Conservation (phyloP, 495 filamentous ascomycete species). For the Lophiostoma macrostomum region DNA sequence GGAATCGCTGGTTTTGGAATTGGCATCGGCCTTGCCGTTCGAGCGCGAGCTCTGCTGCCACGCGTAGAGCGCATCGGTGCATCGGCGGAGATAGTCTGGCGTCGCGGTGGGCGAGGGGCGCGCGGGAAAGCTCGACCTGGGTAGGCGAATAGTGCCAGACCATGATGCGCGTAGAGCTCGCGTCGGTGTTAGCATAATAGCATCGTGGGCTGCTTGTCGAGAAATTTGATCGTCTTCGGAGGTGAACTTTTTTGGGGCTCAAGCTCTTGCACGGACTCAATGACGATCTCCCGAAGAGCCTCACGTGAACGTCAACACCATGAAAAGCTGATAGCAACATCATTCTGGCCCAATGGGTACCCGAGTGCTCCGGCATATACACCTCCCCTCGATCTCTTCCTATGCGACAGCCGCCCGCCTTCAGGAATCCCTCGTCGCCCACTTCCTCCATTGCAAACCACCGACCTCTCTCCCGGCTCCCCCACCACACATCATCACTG, state of each 20-base stretch:
- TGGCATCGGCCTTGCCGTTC: slow-evolving; percentile 11
- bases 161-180: slow-evolving; percentile 36
- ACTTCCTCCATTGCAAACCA: slow-evolving; percentile 48
- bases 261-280: too few species aligned
- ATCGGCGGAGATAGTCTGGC: slow-evolving; percentile 62
- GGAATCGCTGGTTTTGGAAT: too few species aligned
- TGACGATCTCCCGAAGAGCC: too few species aligned
- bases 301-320: background rate
- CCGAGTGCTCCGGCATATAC: slow-evolving; percentile 71
- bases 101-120: slow-evolving; percentile 47
- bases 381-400: slow-evolving; percentile 58
- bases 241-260: too few species aligned
- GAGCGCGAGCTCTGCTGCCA: slow-evolving; percentile 70
- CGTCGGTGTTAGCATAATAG: slow-evolving; percentile 35
- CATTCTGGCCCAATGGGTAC: slow-evolving; percentile 37
- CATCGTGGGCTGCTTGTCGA: slow-evolving; percentile 26
- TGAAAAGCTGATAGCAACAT: background rate
- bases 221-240: too few species aligned
- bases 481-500: slow-evolving; percentile 71
- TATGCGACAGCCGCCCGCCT: slow-evolving; percentile 41
- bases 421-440: slow-evolving; percentile 45
- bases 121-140: slow-evolving; percentile 44
- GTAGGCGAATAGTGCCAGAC: slow-evolving; percentile 43
- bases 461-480: slow-evolving; percentile 39
- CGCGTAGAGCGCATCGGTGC: slow-evolving; percentile 81